Conservation (phyloP, 306 rosid genomes). For the Psophocarpus tetragonolobus region DNA sequence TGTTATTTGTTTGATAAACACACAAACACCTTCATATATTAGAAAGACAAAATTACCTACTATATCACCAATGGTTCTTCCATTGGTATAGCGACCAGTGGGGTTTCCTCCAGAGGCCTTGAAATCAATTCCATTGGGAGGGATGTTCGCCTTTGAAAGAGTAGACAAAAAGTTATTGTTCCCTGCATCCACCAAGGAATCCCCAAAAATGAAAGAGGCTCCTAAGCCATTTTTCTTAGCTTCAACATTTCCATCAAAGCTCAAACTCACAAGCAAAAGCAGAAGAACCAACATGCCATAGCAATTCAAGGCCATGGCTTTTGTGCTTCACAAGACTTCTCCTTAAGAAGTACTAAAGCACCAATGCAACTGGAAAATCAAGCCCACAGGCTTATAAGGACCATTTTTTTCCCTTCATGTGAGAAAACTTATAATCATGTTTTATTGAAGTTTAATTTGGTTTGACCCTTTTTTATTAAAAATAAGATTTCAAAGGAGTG, state of each 20-base stretch:
- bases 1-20: background rate
- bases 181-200: conserved; percentile 93
- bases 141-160: conserved; percentile 77
- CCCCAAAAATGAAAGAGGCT: conserved; percentile 93
- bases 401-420: background rate
- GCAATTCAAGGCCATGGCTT: conserved; percentile 45
- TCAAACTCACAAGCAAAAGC: conserved; percentile 31
- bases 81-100: conserved; percentile 90
- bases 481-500: background rate
- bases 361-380: background rate
- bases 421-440: conserved; percentile 50
- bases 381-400: conserved; percentile 36
- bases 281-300: conserved; percentile 31
- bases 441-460: conserved; percentile 55
- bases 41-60: conserved; percentile 53
- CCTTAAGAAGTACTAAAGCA: conserved; percentile 23
- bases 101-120: conserved; percentile 75
- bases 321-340: conserved; percentile 8
- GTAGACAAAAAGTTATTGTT: conserved; percentile 78
- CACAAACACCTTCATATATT: background rate
- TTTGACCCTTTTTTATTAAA: conserved; percentile 46
- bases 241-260: conserved; percentile 37
- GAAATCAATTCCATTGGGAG: conserved; percentile 90
- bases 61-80: conserved; percentile 90
- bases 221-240: conserved; percentile 51